Conservation (phyloP, 75 land plant genomes). For the Chamaecyparis obtusa region DNA sequence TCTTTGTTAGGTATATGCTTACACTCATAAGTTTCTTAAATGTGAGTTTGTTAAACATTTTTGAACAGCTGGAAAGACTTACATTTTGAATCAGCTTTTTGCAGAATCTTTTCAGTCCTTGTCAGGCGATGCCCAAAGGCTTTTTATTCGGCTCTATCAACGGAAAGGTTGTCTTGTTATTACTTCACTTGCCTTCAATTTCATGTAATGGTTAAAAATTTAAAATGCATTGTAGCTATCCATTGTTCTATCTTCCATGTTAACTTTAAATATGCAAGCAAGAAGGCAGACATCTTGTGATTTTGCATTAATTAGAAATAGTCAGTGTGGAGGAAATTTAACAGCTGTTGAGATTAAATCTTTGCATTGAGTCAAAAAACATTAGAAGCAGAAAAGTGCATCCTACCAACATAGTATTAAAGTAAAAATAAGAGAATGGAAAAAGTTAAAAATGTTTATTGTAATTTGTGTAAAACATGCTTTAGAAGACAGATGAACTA, state of each 20-base stretch:
- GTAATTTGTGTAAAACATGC: no score
- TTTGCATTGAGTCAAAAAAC: neutral
- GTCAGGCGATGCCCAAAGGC: conserved; percentile 71
- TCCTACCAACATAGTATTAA: neutral
- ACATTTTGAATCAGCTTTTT: conserved; percentile 2
- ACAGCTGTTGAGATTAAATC: neutral
- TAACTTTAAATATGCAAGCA: neutral
- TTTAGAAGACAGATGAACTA: neutral
- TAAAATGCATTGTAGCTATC: neutral
- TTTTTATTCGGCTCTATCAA: conserved; percentile 70
- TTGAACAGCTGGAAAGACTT: neutral
- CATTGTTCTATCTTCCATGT: neutral
- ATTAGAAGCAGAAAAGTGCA: neutral
- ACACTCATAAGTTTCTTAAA: neutral
- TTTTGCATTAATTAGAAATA: neutral
- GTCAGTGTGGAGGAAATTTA: neutral
- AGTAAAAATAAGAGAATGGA: neutral
- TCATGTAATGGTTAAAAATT: conserved; percentile 2
- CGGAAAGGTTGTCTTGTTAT: conserved; percentile 74
- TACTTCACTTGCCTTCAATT: neutral
- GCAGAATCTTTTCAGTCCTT: conserved; percentile 62
- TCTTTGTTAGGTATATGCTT: conserved; percentile 41
- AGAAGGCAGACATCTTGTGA: neutral
- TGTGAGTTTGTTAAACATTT: conserved; percentile 8
- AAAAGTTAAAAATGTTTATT: no score